Base-by-base conservation (phyloP, 768 basidiomycete species). In the Lactarius sp. region DNA sequence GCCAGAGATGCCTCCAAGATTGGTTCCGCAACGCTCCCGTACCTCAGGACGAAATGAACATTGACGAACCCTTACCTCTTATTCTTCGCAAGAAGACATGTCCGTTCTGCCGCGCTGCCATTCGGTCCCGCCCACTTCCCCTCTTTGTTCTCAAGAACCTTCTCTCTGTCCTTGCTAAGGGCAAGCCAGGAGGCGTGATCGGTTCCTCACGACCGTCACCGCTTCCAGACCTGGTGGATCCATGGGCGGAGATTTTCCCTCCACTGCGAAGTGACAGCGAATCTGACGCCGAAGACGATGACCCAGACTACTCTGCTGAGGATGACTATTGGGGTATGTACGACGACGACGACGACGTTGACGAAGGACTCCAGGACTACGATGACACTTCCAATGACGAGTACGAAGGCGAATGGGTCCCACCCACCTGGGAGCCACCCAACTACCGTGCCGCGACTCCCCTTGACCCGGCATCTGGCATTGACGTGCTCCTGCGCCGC, bases 11-110 rank as follows among this genome's bases (percentile, higher is more conserved):
- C 68, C 81, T 91, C 9, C 85, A 88, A 72, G 83, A 85, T 68
- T 91, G 89, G 89, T 91, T 91, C 75, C 81, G 83, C 62, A 80
- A 83, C 56, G 86, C 87, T 3, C 87, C 88, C 3, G 74, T 77
- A 0, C 64, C 70, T 18, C 79, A 78, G 33, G 76, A 78, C 42
- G 79, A 80, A 18, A 81, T 80, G 77, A 62, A 73, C 57, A 74
- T 79, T 51, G 77, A 78, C 49, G 73, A 75, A 49, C 73, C 76
- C 9, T 70, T 74, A 31, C 82, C 82, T 66, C 73, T 87, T 33
- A 70, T 88, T 34, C 77, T 77, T 63, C 83, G 88, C 31, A 76
- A 79, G 27, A 91, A 91, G 71, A 82, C 85, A 1, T 91, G 89
- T 69, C 89, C 89, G 1, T 84, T 83, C 61, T 91, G 89, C 71